Evolutionary conservation across 441 rosid genomes (phyloP), one percentile per base, ranked within the genome.

Genomic region (Gossypium schwendimanii): DNA sequence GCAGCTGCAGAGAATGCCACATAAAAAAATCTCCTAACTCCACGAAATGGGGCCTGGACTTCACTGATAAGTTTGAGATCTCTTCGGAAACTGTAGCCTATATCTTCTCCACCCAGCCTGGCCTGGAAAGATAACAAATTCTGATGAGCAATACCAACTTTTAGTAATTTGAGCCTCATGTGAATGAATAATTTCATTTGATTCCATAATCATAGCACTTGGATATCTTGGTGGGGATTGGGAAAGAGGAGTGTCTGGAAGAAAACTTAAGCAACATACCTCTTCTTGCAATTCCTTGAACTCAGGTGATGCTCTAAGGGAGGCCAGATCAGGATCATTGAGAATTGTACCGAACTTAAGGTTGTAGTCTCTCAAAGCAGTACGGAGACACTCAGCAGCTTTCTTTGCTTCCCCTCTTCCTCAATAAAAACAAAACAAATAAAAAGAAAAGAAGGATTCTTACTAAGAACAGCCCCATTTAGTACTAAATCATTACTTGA

Each of bases 11-110:
- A 77, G 70, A 94, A 81, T 67, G 98, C 99, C 52, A 91, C 76
- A 61, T 87, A 91, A 78, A 94, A 65, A 83, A 92, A 94, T 74
- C 90, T 88, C 79, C 98, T 84, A 78, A 92, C 71, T 55, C 98
- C 98, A n/a, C 97, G 98, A 79, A 92, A 95, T n/a, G 98, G 99
- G 74, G 99, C 98, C 84, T 91, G 96, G 70, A 95, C 99, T 87
- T 92, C 98, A 20, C 98, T 86, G 58, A 95, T 91, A 63, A 92
- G 94, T 82, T 92, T 92, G 70, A 92, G 90, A 83, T 95, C 99
- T 86, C 98, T 84, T 31, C 94, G 86, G 64, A 92, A 92, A 80
- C 92, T 61, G 75, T 85, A 85, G 8, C 99, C 99, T 76, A 92
- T 83, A 80, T 95, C 99, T 86, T 92, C 95, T 76, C 98, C 98